phyloP scores from a whole-genome alignment of 257 asterid species.

The Prunella vulgaris region DNA sequence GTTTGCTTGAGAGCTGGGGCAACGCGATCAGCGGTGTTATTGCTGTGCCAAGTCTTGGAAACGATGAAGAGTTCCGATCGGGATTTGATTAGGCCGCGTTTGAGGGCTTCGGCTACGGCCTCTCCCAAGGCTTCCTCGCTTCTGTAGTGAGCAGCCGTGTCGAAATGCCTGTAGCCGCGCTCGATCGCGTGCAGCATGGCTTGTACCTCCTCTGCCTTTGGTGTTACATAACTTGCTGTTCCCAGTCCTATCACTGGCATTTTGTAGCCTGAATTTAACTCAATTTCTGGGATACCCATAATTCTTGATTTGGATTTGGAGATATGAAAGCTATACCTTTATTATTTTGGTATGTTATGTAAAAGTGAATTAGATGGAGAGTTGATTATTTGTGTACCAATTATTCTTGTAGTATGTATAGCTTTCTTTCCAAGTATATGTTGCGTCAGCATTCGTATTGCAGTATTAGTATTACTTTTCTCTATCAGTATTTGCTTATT shows the following conservation, averaged over 20 bases:
- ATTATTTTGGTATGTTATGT: not conserved
- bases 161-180: constrained; percentile 50
- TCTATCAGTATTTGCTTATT: no score
- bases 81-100: constrained; percentile 23
- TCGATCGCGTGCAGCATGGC: constrained; percentile 37
- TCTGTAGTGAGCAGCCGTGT: constrained; percentile 41
- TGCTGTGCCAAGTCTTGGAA: constrained; percentile 35
- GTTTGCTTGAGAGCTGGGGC: constrained; percentile 33
- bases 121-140: constrained; percentile 38
- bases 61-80: constrained; percentile 41
- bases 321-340: no score
- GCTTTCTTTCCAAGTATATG: not conserved
- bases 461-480: no score
- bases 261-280: constrained; percentile 22
- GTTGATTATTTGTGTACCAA: not conserved
- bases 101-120: constrained; percentile 38
- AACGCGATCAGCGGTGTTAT: constrained; percentile 32
- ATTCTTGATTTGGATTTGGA: no score
- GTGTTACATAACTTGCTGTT: constrained; percentile 32
- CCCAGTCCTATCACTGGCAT: constrained; percentile 43
- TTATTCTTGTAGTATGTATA: not conserved
- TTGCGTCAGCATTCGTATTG: no score
- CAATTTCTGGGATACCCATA: constrained; percentile 27
- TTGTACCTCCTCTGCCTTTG: constrained; percentile 16
- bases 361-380: not conserved